Conservation (phyloP, 768 basidiomycete genomes). For the Lyophyllum shimeji region DNA sequence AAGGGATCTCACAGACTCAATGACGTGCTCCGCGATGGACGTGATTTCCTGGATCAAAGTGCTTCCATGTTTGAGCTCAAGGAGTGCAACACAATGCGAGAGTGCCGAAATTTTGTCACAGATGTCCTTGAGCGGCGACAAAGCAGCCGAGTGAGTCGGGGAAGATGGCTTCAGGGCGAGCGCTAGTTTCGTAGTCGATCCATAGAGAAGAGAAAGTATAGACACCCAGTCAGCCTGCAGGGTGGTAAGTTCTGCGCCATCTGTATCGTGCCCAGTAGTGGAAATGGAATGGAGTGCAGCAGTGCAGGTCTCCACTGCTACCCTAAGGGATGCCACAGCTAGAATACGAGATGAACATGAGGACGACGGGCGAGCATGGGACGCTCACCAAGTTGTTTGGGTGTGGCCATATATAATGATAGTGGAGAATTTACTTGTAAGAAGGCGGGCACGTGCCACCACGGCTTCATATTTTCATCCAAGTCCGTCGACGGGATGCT, state of each 20-base stretch:
- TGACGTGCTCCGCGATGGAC: slow-evolving; percentile 37
- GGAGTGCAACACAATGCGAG: slow-evolving; percentile 47
- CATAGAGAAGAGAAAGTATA: slow-evolving; percentile 57
- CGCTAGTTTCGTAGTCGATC: slow-evolving; percentile 58
- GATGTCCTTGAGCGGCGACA: slow-evolving; percentile 54
- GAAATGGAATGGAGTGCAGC: slow-evolving; percentile 31
- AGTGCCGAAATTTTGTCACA: slow-evolving; percentile 47
- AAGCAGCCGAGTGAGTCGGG: slow-evolving; percentile 50
- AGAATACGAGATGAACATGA: background rate
- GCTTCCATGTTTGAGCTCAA: slow-evolving; percentile 44
- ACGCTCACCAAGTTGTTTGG: slow-evolving; percentile 10
- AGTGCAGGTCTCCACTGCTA: slow-evolving; percentile 37
- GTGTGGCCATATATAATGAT: background rate
- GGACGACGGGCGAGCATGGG: background rate
- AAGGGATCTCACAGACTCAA: slow-evolving; percentile 45
- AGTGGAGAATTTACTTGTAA: too few species aligned
- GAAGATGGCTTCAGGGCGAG: slow-evolving; percentile 60
- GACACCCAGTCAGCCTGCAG: slow-evolving; percentile 58
- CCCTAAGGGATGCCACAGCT: slow-evolving; percentile 32
- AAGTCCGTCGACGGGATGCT: slow-evolving; percentile 7
- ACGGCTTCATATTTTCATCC: slow-evolving; percentile 5
- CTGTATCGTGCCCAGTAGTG: slow-evolving; percentile 14
- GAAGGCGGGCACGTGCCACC: slow-evolving; percentile 15
- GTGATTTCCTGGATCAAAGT: slow-evolving; percentile 46
- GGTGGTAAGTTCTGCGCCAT: slow-evolving; percentile 31